Evolutionary conservation across 305 asterid genomes (phyloP).

Genomic region (Salvia sclarea): DNA sequence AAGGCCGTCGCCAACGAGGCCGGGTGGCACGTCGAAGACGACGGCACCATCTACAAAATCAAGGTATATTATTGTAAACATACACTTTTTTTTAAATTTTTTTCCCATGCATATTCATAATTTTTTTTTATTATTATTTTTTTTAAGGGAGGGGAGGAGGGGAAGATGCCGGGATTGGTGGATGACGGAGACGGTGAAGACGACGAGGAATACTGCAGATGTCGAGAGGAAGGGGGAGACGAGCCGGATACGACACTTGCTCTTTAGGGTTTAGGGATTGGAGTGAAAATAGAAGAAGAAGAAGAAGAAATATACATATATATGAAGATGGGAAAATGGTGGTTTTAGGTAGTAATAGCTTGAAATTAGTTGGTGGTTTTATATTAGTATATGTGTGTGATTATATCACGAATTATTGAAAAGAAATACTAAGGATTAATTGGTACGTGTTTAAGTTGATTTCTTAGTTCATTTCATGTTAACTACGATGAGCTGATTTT

Average conservation of each 20-base stretch:
- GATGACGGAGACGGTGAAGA: neutral
- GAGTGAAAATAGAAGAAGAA: neutral
- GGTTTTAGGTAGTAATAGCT: too few relatives aligned
- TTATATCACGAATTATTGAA: too few relatives aligned
- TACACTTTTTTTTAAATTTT: neutral
- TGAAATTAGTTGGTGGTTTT: too few relatives aligned
- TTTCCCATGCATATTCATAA: neutral
- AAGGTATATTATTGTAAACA: constrained; percentile 28
- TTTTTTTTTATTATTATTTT: neutral
- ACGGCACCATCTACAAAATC: constrained; percentile 49
- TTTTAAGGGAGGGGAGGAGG: constrained; percentile 15
- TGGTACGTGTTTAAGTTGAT: too few relatives aligned
- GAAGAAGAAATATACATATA: neutral
- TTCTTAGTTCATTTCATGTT: neutral
- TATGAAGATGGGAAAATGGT: neutral
- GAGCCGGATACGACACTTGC: constrained; percentile 41
- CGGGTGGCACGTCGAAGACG: constrained; percentile 78
- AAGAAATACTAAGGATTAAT: too few relatives aligned
- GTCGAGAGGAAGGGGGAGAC: constrained; percentile 32
- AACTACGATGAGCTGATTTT: neutral
- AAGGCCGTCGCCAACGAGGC: constrained; percentile 74
- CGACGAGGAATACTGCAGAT: constrained; percentile 36
- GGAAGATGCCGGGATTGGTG: constrained; percentile 34
- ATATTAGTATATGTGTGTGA: too few relatives aligned
- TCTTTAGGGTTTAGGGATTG: constrained; percentile 21